These are phyloP conservation scores for Globisporangium irregulare DNA, from an alignment of 352 stramenopile species.

Conservation along the genomic window DNA sequence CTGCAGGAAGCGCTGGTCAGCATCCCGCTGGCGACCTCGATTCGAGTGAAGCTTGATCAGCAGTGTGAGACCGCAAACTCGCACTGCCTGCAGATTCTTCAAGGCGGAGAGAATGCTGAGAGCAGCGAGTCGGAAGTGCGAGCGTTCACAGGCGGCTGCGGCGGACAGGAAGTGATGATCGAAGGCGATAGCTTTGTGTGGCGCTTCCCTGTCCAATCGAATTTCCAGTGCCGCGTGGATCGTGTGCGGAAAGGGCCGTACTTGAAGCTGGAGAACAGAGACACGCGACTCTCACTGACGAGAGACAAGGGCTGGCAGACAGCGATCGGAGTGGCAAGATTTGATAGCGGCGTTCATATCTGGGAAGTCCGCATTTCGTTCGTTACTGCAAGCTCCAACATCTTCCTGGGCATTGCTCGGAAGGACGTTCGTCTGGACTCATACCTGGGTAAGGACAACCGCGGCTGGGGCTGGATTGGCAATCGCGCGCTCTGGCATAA, in stretches of 20 bases:
- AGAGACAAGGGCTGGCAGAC: slow-evolving; percentile 90
- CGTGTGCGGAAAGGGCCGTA: slow-evolving; percentile 83
- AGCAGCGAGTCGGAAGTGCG: slow-evolving; percentile 73
- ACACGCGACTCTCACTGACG: slow-evolving; percentile 79
- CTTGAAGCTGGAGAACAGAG: slow-evolving; percentile 85
- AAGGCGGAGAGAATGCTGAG: slow-evolving; percentile 53
- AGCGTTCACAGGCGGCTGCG: slow-evolving; percentile 79
- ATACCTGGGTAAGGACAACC: slow-evolving; percentile 91
- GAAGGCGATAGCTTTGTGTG: slow-evolving; percentile 85
- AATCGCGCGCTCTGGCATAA: slow-evolving; percentile 90
- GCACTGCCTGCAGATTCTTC: slow-evolving; percentile 86
- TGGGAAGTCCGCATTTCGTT: slow-evolving; percentile 89
- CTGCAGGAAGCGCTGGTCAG: slow-evolving; percentile 76
- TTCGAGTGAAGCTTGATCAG: slow-evolving; percentile 74
- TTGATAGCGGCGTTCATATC: slow-evolving; percentile 82
- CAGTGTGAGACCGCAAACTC: slow-evolving; percentile 80
- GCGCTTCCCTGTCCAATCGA: slow-evolving; percentile 85
- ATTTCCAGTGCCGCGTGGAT: slow-evolving; percentile 88
- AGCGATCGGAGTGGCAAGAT: slow-evolving; percentile 82
- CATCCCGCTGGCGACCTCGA: slow-evolving; percentile 80
- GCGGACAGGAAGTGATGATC: slow-evolving; percentile 85
- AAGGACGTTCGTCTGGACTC: slow-evolving; percentile 85
- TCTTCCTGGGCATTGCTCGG: slow-evolving; percentile 85
- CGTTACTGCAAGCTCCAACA: slow-evolving; percentile 87
- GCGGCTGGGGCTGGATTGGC: slow-evolving; percentile 89